phyloP scores from a whole-genome alignment of 345 rosid genomes.

The Draba incana region DNA sequence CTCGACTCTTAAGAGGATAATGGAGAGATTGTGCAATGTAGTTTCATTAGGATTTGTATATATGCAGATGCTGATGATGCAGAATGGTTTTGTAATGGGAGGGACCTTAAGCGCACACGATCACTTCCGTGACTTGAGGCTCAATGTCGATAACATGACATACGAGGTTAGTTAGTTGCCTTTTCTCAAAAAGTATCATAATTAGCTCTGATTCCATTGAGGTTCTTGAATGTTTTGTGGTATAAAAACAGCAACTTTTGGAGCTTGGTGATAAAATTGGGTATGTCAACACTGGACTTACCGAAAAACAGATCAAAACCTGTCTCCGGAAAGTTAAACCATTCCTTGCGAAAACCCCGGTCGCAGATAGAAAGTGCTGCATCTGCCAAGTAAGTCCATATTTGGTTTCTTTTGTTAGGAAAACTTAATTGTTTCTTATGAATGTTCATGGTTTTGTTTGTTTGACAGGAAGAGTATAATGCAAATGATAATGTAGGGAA shows the following conservation, averaged over 20 bases:
- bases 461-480: constrained; percentile 76
- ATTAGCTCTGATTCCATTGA: background rate
- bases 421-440: background rate
- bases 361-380: constrained; percentile 71
- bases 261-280: constrained; percentile 96
- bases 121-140: constrained; percentile 47
- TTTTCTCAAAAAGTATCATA: background rate
- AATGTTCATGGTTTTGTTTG: background rate
- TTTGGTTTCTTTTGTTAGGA: background rate
- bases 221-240: constrained; percentile 18
- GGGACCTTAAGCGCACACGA: constrained; percentile 40
- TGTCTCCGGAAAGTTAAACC: constrained; percentile 69
- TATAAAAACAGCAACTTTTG: constrained; percentile 64
- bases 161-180: constrained; percentile 42
- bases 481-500: constrained; percentile 69
- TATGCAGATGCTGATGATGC: constrained; percentile 44
- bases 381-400: constrained; percentile 74
- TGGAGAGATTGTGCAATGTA: background rate
- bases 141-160: constrained; percentile 50
- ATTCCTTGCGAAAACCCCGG: constrained; percentile 36
- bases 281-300: constrained; percentile 76
- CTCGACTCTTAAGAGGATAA: background rate
- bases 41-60: background rate
- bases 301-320: constrained; percentile 66
- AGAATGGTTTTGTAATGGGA: constrained; percentile 49